Evolutionary conservation across 139 green algal genomes (phyloP), one percentile per base, ranked within the genome.

Genomic region (Marvania coccoides): DNA sequence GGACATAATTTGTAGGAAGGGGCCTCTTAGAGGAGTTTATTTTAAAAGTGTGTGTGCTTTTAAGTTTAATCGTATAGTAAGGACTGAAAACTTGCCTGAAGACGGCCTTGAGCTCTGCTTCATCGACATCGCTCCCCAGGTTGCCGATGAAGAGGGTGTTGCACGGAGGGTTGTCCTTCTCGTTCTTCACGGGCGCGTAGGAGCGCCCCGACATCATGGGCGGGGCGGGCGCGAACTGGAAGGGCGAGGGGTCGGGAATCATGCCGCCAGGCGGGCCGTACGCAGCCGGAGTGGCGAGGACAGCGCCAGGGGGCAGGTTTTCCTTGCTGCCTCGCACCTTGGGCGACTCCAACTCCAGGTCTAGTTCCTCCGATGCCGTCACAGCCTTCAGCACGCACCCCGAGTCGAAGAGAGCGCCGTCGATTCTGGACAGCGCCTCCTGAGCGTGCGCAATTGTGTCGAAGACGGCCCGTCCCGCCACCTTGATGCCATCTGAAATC

Each of bases 141-240:
- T 96, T 96, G 33, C 87, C 89, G 28, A 97, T 87, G 75, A 96
- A 97, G 12, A 97, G 80, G 15, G 91, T 97, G 76, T 96, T 96
- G 83, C 91, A 97, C 40, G 91, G 89, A 15, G 89, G 83, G 77
- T 97, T 97, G 71, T 97, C 91, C 14, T 84, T 46, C 15, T 82
- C 34, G 0, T 95, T 95, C 63, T 71, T 82, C n/a, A 95, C 82
- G 24, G 74, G 70, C 14, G 68, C 68, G 39, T 83, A 91, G 58
- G 58, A 61, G 37, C 55, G 45, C 23, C 46, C n/a, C n/a, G n/a
- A n/a, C n/a, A n/a, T n/a, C n/a, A 28, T 14, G 40, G 59, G n/a
- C 54, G 3, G 9, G 34, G 35, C 19, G 9, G 35, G 34, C 3
- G 14, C 35, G 26, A 40, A 19, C 42, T 51, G 42, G 19, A 12